phyloP scores from a whole-genome alignment of 257 asterid species.

The Solanum arcanum region DNA sequence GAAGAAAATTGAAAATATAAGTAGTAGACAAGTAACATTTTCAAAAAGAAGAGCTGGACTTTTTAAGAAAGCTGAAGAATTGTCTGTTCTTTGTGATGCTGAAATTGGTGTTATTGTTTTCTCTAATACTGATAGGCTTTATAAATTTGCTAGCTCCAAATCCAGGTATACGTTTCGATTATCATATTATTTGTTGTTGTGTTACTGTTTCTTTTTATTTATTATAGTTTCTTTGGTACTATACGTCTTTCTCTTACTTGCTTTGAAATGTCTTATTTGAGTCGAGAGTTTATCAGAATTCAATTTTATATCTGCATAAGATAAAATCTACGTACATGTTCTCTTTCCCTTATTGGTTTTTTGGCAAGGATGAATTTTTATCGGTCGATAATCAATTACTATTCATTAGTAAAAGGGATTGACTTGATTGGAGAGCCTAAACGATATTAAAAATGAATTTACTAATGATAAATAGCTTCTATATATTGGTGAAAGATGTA shows the following conservation, averaged over 20 bases:
- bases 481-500: too few species aligned
- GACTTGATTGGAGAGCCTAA: too few species aligned
- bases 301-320: too few species aligned
- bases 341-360: too few species aligned
- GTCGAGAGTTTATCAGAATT: not conserved
- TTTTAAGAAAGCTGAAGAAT: conserved; percentile 72
- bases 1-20: conserved; percentile 63
- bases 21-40: conserved; percentile 73
- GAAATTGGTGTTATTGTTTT: conserved; percentile 67
- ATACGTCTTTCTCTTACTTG: not conserved
- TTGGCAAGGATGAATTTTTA: too few species aligned
- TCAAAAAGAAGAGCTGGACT: conserved; percentile 72
- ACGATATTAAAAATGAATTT: too few species aligned
- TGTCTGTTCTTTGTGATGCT: conserved; percentile 74
- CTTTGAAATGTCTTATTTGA: not conserved
- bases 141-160: conserved; percentile 62
- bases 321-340: too few species aligned
- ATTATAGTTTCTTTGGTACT: not conserved
- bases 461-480: too few species aligned
- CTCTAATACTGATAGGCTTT: conserved; percentile 65
- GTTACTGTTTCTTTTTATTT: not conserved
- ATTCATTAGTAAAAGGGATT: too few species aligned
- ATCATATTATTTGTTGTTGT: not conserved
- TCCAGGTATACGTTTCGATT: not conserved
- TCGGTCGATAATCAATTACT: too few species aligned